These are phyloP conservation scores for Ramalina peruviana DNA, from an alignment of 495 filamentous ascomycete species.

Conservation along the genomic window DNA sequence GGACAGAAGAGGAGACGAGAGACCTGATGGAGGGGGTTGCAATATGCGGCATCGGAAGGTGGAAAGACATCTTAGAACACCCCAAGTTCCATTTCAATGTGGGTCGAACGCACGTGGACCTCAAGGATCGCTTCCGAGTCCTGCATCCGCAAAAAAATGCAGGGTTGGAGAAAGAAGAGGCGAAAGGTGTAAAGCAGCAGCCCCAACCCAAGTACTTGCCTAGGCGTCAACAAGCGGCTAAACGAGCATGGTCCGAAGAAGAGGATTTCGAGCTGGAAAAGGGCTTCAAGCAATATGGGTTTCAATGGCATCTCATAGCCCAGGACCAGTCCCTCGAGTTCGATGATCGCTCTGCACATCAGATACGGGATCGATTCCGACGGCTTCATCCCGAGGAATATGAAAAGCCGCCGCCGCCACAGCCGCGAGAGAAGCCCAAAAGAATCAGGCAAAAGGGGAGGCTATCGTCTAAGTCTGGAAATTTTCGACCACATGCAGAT, in stretches of 20 bases:
- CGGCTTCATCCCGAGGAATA: slow-evolving; percentile 69
- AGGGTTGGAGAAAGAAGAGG: background rate
- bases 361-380: slow-evolving; percentile 70
- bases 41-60: slow-evolving; percentile 73
- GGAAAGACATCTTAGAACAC: slow-evolving; percentile 73
- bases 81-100: slow-evolving; percentile 60
- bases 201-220: slow-evolving; percentile 40
- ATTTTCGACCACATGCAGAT: no score
- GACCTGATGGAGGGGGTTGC: slow-evolving; percentile 62
- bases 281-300: slow-evolving; percentile 62
- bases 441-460: background rate
- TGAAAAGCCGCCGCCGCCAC: slow-evolving; percentile 11
- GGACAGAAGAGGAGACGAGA: slow-evolving; percentile 75
- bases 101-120: slow-evolving; percentile 54
- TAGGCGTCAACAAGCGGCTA: slow-evolving; percentile 29
- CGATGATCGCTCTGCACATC: slow-evolving; percentile 53
- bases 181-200: slow-evolving; percentile 5
- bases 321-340: slow-evolving; percentile 55
- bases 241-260: slow-evolving; percentile 51
- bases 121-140: slow-evolving; percentile 54
- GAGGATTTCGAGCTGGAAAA: slow-evolving; percentile 67
- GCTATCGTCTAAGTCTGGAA: background rate
- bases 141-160: slow-evolving; percentile 9
- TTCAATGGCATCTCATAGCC: slow-evolving; percentile 69
- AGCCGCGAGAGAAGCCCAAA: background rate